These are phyloP conservation scores for Megacollybia platyphylla DNA, from an alignment of 1,284 basidiomycete species.

Conservation along the genomic window DNA sequence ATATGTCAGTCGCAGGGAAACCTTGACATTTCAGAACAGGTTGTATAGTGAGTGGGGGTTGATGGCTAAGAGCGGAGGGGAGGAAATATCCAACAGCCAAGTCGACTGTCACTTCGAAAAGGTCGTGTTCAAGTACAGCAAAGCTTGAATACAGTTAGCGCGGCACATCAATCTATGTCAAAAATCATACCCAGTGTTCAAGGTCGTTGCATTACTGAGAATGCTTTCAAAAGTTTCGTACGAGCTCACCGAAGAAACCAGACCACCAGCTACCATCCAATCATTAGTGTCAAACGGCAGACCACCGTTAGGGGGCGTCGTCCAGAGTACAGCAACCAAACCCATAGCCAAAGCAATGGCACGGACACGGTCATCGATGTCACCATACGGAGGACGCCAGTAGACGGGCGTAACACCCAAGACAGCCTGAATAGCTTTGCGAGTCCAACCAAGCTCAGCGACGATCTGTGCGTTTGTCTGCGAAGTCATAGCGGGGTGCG, in stretches of 20 bases:
- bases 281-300: conserved; percentile 77
- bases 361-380: conserved; percentile 81
- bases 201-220: conserved; percentile 41
- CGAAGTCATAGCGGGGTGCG: conserved; percentile 66
- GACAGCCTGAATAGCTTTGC: conserved; percentile 66
- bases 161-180: not conserved
- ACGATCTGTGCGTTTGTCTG: conserved; percentile 83
- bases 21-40: conserved; percentile 53
- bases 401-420: conserved; percentile 72
- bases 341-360: conserved; percentile 78
- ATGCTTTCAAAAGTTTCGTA: conserved; percentile 49
- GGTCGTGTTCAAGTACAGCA: conserved; percentile 82
- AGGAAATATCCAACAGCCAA: conserved; percentile 82
- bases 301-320: conserved; percentile 33
- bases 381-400: conserved; percentile 51
- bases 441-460: conserved; percentile 89
- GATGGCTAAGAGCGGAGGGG: conserved; percentile 48
- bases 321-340: conserved; percentile 74
- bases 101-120: conserved; percentile 78
- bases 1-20: conserved; percentile 41
- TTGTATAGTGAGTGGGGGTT: conserved; percentile 48
- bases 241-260: conserved; percentile 43
- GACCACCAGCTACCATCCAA: conserved; percentile 73
- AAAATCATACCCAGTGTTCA: conserved; percentile 38
- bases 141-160: conserved; percentile 36